Conservation (phyloP, 1,284 basidiomycete genomes). For the Ustilago nuda region DNA sequence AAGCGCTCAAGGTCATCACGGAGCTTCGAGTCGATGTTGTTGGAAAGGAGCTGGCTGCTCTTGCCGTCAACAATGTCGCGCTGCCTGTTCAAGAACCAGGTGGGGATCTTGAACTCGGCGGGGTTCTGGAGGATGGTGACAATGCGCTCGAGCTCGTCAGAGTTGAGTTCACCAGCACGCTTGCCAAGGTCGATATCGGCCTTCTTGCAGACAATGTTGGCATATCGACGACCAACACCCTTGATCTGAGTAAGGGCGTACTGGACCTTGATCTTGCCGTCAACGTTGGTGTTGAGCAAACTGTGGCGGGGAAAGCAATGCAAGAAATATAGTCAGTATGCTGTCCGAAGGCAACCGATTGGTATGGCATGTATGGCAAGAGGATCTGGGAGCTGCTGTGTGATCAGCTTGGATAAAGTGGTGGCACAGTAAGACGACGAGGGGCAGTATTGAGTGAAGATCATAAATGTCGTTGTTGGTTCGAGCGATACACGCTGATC, state of each 20-base stretch:
- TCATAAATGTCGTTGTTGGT: not conserved
- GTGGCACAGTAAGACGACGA: not conserved
- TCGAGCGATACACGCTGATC: not conserved
- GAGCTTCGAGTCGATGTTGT: conserved; percentile 97
- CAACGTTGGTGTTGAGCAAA: conserved; percentile 99
- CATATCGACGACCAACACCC: conserved; percentile 98
- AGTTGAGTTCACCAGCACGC: conserved; percentile 94
- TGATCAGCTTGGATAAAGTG: conserved; percentile 7
- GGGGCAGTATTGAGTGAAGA: conserved; percentile 6
- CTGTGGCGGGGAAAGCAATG: conserved; percentile 67
- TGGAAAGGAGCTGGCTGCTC: conserved; percentile 94
- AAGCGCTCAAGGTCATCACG: conserved; percentile 98
- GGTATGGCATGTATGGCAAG: no score
- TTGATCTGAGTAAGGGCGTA: conserved; percentile 81
- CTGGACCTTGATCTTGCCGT: conserved; percentile 93
- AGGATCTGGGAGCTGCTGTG: conserved; percentile 18
- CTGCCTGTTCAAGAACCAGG: conserved; percentile 99
- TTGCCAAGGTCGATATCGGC: conserved; percentile 99
- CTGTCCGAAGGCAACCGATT: not conserved
- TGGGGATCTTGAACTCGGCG: conserved; percentile 98
- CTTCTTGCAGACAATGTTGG: conserved; percentile 99
- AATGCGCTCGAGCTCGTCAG: conserved; percentile 96
- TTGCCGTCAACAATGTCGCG: conserved; percentile 98
- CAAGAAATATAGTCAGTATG: conserved; percentile 5
- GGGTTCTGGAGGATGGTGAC: conserved; percentile 99